Evolutionary conservation across 2,329 filamentous ascomycete species (phyloP).

Genomic region (Macrophomina phaseolina): DNA sequence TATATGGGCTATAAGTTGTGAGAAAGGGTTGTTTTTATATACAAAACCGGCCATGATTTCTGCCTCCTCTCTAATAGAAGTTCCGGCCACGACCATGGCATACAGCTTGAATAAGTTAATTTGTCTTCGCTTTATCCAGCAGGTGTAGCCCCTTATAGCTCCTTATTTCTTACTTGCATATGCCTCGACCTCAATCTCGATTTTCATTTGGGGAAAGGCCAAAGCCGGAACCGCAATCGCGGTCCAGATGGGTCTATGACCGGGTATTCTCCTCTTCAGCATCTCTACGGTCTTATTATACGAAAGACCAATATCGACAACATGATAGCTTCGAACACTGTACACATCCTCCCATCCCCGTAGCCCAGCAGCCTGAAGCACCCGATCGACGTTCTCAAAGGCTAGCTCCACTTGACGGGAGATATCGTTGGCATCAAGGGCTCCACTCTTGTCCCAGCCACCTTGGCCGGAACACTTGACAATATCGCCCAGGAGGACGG

Average conservation of each 20-base stretch:
- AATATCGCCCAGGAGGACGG: constrained; percentile 5
- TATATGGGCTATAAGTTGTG: too few species aligned
- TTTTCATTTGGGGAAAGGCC: constrained; percentile 57
- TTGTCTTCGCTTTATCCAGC: too few species aligned
- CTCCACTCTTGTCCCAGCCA: constrained; percentile 22
- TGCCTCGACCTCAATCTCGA: constrained; percentile 62
- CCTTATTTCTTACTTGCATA: too few species aligned
- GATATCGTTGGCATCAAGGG: constrained; percentile 15
- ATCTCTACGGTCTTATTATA: constrained; percentile 53
- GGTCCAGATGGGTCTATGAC: constrained; percentile 62
- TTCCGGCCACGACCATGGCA: too few species aligned
- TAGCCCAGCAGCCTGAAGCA: constrained; percentile 14
- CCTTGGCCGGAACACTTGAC: constrained; percentile 41
- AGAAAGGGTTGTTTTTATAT: too few species aligned
- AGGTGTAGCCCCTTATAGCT: too few species aligned
- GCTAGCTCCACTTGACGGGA: constrained; percentile 22
- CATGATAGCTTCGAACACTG: constrained; percentile 33
- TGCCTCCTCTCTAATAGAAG: too few species aligned
- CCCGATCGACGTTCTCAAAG: constrained; percentile 24
- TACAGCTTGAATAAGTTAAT: too few species aligned
- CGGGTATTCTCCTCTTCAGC: constrained; percentile 58
- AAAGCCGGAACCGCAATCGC: constrained; percentile 57
- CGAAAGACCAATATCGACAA: constrained; percentile 28
- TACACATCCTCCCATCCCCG: constrained; percentile 27
- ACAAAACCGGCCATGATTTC: too few species aligned